phyloP scores from a whole-genome alignment of 2,329 filamentous ascomycete genomes.

The Tolypocladium endophyticum region DNA sequence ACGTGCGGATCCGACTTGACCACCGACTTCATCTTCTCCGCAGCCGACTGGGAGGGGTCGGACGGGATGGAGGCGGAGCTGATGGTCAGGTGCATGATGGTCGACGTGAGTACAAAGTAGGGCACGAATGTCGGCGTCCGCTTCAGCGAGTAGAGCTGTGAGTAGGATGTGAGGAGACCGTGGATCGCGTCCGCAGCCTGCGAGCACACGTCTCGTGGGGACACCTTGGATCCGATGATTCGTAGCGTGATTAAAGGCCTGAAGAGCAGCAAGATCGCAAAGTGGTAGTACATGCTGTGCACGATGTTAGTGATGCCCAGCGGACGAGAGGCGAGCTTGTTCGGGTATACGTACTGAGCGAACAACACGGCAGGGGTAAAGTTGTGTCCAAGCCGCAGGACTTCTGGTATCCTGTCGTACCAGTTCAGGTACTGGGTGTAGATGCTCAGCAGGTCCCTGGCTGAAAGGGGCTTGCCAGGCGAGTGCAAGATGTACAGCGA shows the following conservation, averaged over 20 bases:
- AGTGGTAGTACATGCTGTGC: slow-evolving; percentile 58
- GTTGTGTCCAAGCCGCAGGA: slow-evolving; percentile 53
- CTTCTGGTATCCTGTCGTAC: slow-evolving; percentile 58
- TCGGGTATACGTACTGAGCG: slow-evolving; percentile 49
- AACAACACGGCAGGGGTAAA: slow-evolving; percentile 65
- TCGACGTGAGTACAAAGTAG: slow-evolving; percentile 49
- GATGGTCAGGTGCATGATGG: slow-evolving; percentile 50
- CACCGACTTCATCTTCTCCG: slow-evolving; percentile 18
- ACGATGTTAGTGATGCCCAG: slow-evolving; percentile 2
- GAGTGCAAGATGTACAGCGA: slow-evolving; percentile 64
- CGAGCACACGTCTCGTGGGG: slow-evolving; percentile 55
- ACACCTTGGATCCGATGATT: slow-evolving; percentile 52
- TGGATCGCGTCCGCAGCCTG: slow-evolving; percentile 51
- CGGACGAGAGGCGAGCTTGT: not conserved
- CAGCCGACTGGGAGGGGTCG: slow-evolving; percentile 5
- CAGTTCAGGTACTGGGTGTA: slow-evolving; percentile 62
- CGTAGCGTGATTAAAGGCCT: slow-evolving; percentile 57
- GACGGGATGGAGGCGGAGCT: slow-evolving; percentile 23
- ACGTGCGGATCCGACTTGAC: slow-evolving; percentile 27
- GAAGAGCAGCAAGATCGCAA: slow-evolving; percentile 62
- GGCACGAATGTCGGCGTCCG: slow-evolving; percentile 51
- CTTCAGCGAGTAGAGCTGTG: slow-evolving; percentile 46
- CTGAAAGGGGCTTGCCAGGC: slow-evolving; percentile 54
- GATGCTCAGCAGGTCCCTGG: slow-evolving; percentile 49
- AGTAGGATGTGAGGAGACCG: slow-evolving; percentile 43